Conservation (phyloP, 305 asterid genomes). For the Fraxinus dipetala region DNA sequence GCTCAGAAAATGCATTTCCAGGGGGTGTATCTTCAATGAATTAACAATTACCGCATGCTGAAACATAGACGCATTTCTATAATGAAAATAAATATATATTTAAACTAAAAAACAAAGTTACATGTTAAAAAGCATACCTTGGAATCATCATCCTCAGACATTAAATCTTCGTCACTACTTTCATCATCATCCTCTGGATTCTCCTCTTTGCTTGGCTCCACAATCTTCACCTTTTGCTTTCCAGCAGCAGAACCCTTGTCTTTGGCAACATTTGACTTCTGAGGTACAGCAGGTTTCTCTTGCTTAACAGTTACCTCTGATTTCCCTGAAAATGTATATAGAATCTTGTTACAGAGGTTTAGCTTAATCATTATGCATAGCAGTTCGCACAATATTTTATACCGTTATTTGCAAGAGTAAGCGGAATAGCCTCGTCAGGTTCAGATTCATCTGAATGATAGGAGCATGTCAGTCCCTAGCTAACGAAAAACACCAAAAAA, state of each 20-base stretch:
- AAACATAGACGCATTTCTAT: not conserved
- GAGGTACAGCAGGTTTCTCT: constrained; percentile 48
- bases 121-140: constrained; percentile 36
- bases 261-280: constrained; percentile 39
- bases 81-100: constrained; percentile 15
- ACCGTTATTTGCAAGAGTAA: constrained; percentile 53
- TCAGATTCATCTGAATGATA: constrained; percentile 52
- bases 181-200: constrained; percentile 39
- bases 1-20: not conserved
- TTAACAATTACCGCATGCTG: not conserved
- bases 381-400: not conserved
- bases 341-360: not conserved
- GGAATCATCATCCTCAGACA: constrained; percentile 47
- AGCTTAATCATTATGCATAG: not conserved
- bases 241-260: constrained; percentile 52
- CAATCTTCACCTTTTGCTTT: constrained; percentile 69
- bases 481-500: not conserved
- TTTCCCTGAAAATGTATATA: constrained; percentile 36
- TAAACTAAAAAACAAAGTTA: not conserved
- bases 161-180: constrained; percentile 37
- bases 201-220: constrained; percentile 44
- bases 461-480: not conserved
- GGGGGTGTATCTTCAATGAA: not conserved
- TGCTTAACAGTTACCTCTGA: constrained; percentile 34
- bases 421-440: constrained; percentile 60